Evolutionary conservation across 257 asterid species (phyloP), one percentile per base, ranked within the genome.

Genomic region (Przewalskia tangutica): DNA sequence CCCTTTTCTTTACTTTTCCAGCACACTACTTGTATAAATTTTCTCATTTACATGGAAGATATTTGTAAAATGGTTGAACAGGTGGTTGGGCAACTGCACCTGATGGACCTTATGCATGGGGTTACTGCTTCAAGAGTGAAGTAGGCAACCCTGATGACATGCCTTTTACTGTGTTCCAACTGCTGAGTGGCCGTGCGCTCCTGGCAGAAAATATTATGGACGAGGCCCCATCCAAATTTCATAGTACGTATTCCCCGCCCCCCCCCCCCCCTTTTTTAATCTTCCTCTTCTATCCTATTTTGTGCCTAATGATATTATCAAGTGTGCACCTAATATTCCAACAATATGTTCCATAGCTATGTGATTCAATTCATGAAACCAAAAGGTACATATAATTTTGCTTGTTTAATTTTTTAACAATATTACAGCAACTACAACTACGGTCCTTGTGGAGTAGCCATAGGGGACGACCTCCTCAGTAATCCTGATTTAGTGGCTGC

Each of bases 31-130:
- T 58, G 64, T 17, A 4, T 58, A 7, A 58, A 17, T 5, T 58
- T 58, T 27, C 4, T 8, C 6, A 58, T 10, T 58, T 58, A 58
- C 58, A 53, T 53, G n/a, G 2, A 58, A n/a, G 32, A 58, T 58
- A 58, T n/a, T 7, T 7, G 32, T 27, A 27, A 27, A 27, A 7
- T 18, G 53, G 53, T n/a, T 58, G 32, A 18, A 8, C n/a, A 85
- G 88, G 86, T 14, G 86, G 88, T 23, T 80, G 73, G 79, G 3
- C 70, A 55, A 55, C 58, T 8, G 85, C 83, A 4, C 86, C 85
- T 0, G 88, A 81, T 66, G 88, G 86, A 2, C 79, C 86, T 54
- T 83, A 83, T 70, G 79, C 85, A 67, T 83, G 86, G 88, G 88
- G 85, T 80, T 83, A 86, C 54, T 86, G 86, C 81, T 77, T 20